Evolutionary conservation across 495 filamentous ascomycete genomes (phyloP).

Genomic region (Trichoderma orchidacearum): DNA sequence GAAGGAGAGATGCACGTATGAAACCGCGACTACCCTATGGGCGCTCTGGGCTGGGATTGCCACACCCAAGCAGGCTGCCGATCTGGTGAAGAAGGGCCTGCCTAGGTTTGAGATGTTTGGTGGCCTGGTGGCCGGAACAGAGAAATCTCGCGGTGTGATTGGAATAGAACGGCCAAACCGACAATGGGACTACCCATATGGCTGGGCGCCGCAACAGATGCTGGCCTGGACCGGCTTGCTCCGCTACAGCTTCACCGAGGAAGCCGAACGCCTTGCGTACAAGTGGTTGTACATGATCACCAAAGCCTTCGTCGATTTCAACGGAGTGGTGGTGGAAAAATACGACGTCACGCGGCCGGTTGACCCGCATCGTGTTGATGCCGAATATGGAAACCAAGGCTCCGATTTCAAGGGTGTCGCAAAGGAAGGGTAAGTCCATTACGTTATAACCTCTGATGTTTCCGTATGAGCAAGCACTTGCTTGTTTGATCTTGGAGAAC

Average conservation of each 20-base stretch:
- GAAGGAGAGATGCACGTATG: constrained; percentile 62
- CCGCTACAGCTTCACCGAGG: constrained; percentile 80
- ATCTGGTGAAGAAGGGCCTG: constrained; percentile 60
- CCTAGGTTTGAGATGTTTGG: constrained; percentile 79
- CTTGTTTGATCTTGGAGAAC: neutral
- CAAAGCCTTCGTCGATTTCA: constrained; percentile 93
- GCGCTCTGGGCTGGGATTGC: constrained; percentile 87
- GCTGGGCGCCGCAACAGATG: constrained; percentile 98
- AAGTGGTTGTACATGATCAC: constrained; percentile 97
- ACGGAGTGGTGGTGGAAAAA: constrained; percentile 95
- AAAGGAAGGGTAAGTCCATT: constrained; percentile 74
- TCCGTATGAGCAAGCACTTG: constrained; percentile 1
- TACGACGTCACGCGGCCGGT: constrained; percentile 87
- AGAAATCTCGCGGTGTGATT: constrained; percentile 68
- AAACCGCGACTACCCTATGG: constrained; percentile 89
- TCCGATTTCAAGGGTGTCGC: constrained; percentile 86
- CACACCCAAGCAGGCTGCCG: constrained; percentile 62
- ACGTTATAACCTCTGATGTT: neutral
- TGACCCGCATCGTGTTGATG: constrained; percentile 83
- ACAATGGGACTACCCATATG: constrained; percentile 97
- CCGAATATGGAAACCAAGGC: constrained; percentile 96
- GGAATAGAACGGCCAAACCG: constrained; percentile 75
- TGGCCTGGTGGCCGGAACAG: constrained; percentile 78
- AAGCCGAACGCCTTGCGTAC: constrained; percentile 78
- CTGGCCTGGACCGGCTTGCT: constrained; percentile 86